These are phyloP conservation scores for Scolecobasidium constrictum DNA, from an alignment of 2,329 filamentous ascomycete genomes.

Conservation along the genomic window DNA sequence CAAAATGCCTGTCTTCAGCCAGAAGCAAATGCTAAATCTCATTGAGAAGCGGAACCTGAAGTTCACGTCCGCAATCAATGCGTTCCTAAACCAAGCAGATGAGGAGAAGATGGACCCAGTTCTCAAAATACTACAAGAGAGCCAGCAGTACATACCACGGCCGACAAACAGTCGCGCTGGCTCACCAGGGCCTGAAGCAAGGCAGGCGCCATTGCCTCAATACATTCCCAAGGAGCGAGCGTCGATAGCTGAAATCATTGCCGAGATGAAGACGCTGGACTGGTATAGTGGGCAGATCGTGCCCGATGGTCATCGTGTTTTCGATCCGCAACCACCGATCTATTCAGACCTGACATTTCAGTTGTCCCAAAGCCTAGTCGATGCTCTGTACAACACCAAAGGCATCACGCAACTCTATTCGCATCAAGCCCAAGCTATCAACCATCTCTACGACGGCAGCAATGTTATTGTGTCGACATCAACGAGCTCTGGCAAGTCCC, in stretches of 20 bases:
- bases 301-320: slow-evolving; percentile 81
- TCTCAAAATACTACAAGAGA: slow-evolving; percentile 48
- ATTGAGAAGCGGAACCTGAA: slow-evolving; percentile 85
- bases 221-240: slow-evolving; percentile 60
- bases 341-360: slow-evolving; percentile 78
- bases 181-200: slow-evolving; percentile 29
- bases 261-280: slow-evolving; percentile 67
- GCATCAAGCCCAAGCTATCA: slow-evolving; percentile 90
- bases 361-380: slow-evolving; percentile 85
- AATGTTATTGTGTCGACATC: slow-evolving; percentile 91
- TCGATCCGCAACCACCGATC: slow-evolving; percentile 71
- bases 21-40: slow-evolving; percentile 79
- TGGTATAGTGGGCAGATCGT: slow-evolving; percentile 94
- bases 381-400: slow-evolving; percentile 86
- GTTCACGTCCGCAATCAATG: slow-evolving; percentile 66
- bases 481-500: slow-evolving; percentile 89
- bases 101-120: slow-evolving; percentile 57
- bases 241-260: slow-evolving; percentile 71
- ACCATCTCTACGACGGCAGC: slow-evolving; percentile 67
- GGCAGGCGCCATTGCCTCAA: slow-evolving; percentile 44
- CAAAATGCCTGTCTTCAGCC: slow-evolving; percentile 85
- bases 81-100: slow-evolving; percentile 64
- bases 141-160: slow-evolving; percentile 51
- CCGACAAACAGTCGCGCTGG: slow-evolving; percentile 36
- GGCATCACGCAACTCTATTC: slow-evolving; percentile 79